phyloP scores from a whole-genome alignment of 2,329 filamentous ascomycete species.

The Aspergillus sp. region DNA sequence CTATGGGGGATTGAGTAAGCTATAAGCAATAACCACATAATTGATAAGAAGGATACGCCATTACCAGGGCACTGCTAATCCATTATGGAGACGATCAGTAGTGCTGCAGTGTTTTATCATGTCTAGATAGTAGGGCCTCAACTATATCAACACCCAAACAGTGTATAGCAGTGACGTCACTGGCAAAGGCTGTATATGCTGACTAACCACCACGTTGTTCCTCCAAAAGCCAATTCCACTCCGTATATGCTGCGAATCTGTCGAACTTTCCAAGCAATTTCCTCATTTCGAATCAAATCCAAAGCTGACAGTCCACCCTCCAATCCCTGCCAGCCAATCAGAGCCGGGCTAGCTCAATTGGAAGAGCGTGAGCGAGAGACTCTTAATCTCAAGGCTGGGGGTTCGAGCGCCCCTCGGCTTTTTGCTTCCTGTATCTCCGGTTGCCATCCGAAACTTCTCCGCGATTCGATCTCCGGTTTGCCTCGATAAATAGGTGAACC shows the following conservation, averaged over 20 bases:
- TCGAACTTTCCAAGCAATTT: too few relatives aligned
- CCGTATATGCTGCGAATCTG: background rate
- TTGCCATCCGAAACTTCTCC: background rate
- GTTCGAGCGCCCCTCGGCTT: conserved; percentile 46
- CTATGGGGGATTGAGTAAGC: conserved; percentile 84
- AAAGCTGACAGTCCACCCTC: too few relatives aligned
- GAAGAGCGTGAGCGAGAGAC: too few relatives aligned
- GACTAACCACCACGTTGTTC: background rate
- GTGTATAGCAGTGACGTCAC: background rate
- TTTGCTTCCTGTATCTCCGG: background rate
- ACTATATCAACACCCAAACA: too few relatives aligned
- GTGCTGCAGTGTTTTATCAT: background rate
- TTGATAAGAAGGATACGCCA: too few relatives aligned
- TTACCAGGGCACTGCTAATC: background rate
- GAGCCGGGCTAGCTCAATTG: too few relatives aligned
- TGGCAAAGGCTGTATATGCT: background rate
- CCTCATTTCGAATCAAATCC: too few relatives aligned
- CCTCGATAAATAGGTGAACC: background rate
- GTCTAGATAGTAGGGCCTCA: background rate
- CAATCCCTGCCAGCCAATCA: background rate
- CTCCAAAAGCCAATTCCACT: too few relatives aligned
- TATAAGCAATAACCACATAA: background rate
- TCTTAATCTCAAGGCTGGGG: conserved; percentile 47
- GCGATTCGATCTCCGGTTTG: background rate
- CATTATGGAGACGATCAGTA: background rate